Evolutionary conservation across 352 stramenopile genomes (phyloP).

Genomic region (Peronosclerospora sorghi): DNA sequence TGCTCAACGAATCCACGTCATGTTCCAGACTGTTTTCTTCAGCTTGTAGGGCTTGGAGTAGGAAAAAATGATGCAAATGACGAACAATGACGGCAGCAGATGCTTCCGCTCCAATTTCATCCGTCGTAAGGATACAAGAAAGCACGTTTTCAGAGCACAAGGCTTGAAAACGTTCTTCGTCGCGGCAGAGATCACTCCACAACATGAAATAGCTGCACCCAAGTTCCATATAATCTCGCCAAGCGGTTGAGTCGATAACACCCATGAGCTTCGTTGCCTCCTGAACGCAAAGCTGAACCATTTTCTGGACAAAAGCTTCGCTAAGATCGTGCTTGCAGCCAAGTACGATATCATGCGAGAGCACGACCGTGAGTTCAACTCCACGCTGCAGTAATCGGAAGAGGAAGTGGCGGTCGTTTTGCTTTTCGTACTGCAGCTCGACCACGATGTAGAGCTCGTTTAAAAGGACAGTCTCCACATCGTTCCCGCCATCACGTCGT

Average conservation of each 20-base stretch:
- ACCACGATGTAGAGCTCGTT: conserved; percentile 57
- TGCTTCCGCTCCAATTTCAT: not conserved
- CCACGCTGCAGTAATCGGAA: conserved; percentile 51
- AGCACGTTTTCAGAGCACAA: conserved; percentile 35
- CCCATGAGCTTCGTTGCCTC: conserved; percentile 11
- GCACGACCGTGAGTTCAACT: conserved; percentile 29
- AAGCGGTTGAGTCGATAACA: conserved; percentile 1
- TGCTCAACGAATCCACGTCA: conserved; percentile 1
- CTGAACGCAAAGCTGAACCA: conserved; percentile 26
- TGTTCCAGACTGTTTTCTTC: conserved; percentile 5
- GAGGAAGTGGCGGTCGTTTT: conserved; percentile 40
- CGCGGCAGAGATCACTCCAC: conserved; percentile 19
- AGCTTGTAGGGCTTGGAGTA: conserved; percentile 21
- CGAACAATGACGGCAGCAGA: conserved; percentile 13
- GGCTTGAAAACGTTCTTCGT: conserved; percentile 18
- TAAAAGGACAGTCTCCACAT: conserved; percentile 35
- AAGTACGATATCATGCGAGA: conserved; percentile 5
- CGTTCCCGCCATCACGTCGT: conserved; percentile 21
- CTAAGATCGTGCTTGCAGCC: conserved; percentile 1
- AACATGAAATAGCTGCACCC: conserved; percentile 37
- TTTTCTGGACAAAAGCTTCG: conserved; percentile 19
- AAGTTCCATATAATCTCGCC: conserved; percentile 29
- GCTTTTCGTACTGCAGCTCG: conserved; percentile 49
- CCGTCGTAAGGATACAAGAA: conserved; percentile 3
- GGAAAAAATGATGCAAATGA: conserved; percentile 36